These are phyloP conservation scores for Penicillium goetzii DNA, from an alignment of 495 filamentous ascomycete genomes.

Conservation along the genomic window DNA sequence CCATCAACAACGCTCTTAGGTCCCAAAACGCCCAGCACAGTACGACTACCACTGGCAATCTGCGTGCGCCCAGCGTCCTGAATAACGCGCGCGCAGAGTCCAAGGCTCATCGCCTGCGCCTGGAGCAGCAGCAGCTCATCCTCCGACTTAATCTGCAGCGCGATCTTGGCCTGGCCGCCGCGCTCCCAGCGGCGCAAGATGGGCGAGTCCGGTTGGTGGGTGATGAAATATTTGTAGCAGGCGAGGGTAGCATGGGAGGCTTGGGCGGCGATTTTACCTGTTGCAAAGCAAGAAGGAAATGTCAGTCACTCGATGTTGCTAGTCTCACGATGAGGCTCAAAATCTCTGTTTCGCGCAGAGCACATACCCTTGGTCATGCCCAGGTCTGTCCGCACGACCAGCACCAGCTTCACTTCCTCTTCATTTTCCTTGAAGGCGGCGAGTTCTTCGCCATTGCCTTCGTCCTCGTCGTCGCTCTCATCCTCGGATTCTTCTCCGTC, in stretches of 20 bases:
- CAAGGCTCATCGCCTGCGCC: conserved; percentile 78
- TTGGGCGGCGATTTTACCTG: conserved; percentile 97
- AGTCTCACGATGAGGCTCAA: neutral
- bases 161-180: conserved; percentile 87
- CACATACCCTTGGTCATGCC: conserved; percentile 91
- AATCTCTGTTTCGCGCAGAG: neutral
- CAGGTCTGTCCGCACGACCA: conserved; percentile 90
- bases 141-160: conserved; percentile 79
- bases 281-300: conserved; percentile 9
- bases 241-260: conserved; percentile 94
- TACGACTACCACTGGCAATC: conserved; percentile 89
- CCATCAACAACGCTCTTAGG: conserved; percentile 85
- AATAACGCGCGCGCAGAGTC: conserved; percentile 84
- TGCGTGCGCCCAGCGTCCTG: conserved; percentile 96
- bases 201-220: conserved; percentile 57
- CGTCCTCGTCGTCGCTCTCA: conserved; percentile 42
- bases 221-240: conserved; percentile 83
- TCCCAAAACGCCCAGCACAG: conserved; percentile 87
- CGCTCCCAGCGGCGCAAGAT: conserved; percentile 86
- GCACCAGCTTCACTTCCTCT: conserved; percentile 92
- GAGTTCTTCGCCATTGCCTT: conserved; percentile 48
- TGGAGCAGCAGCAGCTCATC: conserved; percentile 79
- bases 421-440: conserved; percentile 51
- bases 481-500: conserved; percentile 32
- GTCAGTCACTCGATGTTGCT: conserved; percentile 5